Conservation (phyloP, 208 protist species). For the Wallacemonas sp. region DNA sequence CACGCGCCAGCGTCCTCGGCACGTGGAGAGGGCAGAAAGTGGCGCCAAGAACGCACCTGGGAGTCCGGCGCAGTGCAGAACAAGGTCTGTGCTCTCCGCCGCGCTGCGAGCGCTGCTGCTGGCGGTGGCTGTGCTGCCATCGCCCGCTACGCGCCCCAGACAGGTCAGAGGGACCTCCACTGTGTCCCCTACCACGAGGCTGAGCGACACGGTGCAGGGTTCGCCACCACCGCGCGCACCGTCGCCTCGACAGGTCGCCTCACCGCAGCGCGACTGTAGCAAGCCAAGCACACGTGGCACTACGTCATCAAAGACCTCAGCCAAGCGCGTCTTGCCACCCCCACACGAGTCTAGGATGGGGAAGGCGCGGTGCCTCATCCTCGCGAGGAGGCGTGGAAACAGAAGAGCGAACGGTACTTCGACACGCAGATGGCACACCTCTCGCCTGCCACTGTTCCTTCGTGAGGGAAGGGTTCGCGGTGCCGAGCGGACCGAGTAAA, state of each 20-base stretch:
- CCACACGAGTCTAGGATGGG: not conserved
- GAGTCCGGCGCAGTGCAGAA: slow-evolving; percentile 71
- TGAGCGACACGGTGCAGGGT: slow-evolving; percentile 6
- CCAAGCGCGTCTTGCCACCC: slow-evolving; percentile 1
- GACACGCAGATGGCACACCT: no score
- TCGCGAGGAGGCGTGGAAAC: no score
- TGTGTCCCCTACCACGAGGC: slow-evolving; percentile 13
- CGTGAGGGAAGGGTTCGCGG: no score
- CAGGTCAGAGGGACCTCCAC: slow-evolving; percentile 28
- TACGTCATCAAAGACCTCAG: not conserved
- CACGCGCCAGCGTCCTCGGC: slow-evolving; percentile 28
- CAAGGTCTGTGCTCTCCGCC: slow-evolving; percentile 19
- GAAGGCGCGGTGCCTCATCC: not conserved
- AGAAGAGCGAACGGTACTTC: no score
- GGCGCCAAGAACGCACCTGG: slow-evolving; percentile 64
- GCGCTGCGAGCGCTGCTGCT: not conserved
- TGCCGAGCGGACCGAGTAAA: no score
- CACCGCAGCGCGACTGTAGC: not conserved
- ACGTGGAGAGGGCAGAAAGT: slow-evolving; percentile 22
- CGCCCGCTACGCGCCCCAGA: slow-evolving; percentile 20
- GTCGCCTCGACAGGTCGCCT: slow-evolving; percentile 12
- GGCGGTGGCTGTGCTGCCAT: not conserved
- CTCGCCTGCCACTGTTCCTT: no score
- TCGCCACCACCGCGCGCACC: not conserved
- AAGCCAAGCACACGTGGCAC: not conserved